Conservation (phyloP, 805 yeast genomes). For the Brettanomyces naardenensis region DNA sequence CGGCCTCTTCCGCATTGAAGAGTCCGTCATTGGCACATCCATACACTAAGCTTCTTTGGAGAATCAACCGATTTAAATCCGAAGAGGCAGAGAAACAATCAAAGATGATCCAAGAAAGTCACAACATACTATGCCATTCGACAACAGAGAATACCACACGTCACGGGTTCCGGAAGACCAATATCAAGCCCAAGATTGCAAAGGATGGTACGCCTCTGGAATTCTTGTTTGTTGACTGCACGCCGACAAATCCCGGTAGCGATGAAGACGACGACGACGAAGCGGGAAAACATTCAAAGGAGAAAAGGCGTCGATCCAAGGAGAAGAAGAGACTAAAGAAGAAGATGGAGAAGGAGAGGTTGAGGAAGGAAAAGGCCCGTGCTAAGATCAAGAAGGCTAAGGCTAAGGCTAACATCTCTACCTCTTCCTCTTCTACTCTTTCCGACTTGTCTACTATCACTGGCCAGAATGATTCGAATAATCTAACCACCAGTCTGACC, state of each 20-base stretch:
- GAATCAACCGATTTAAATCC: constrained; percentile 22
- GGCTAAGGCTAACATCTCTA: neutral
- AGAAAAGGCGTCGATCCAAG: no score
- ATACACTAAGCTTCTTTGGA: constrained; percentile 22
- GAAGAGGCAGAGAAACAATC: constrained; percentile 28
- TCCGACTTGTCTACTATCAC: neutral
- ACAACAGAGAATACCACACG: constrained; percentile 16
- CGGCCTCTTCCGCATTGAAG: neutral
- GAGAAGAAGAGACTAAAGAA: neutral
- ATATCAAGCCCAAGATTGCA: constrained; percentile 23
- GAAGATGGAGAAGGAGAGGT: constrained; percentile 1
- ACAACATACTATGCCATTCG: constrained; percentile 12
- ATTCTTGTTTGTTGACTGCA: constrained; percentile 27
- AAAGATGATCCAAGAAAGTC: constrained; percentile 20
- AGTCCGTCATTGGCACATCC: constrained; percentile 2
- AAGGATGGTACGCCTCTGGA: constrained; percentile 26
- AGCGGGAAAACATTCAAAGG: neutral
- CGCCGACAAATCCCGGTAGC: constrained; percentile 12
- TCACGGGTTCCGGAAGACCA: constrained; percentile 21
- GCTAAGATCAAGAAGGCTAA: constrained; percentile 1
- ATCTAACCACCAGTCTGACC: no score
- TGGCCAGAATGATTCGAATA: neutral
- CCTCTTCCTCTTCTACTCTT: neutral
- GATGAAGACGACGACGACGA: neutral
- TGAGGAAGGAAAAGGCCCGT: neutral